Evolutionary conservation across 805 yeast species (phyloP), one percentile per base, ranked within the genome.

Genomic region (Monosporozyma aerobia): DNA sequence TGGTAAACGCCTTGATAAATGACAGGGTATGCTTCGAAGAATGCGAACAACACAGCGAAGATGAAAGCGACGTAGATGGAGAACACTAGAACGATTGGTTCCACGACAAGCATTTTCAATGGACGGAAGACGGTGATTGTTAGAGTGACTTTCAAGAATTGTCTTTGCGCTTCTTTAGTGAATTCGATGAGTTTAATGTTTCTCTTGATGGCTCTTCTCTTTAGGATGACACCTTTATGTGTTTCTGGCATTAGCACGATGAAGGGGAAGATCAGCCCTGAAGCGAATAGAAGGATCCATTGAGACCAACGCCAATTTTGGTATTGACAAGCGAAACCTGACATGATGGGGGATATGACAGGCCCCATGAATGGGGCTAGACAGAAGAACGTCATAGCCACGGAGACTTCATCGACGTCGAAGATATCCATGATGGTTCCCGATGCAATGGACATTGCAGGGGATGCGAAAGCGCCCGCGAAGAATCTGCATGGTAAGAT

Each of bases 391-490:
- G 86, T 79, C 82, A 86, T 79, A n/a, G 95, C 90, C 3, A 82
- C 59, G 14, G 89, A 85, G 63, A 82, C 69, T 63, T 81, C 80
- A 44, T 78, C 77, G 35, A 82, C 79, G 22, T 74, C 77, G 82
- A 90, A 89, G 48, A 88, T 69, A 69, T 89, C 96, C 51, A 83
- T 72, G 56, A 89, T 80, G 5, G 94, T 82, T 57, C 96, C 97
- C 51, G 90, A 89, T 11, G 89, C 92, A 57, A 87, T 80, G 9
- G 95, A 83, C 70, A 89, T 74, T 1, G 90, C 89, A 2, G 94
- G 95, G 1, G 90, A 82, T 1, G 94, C 88, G 48, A 83, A 76
- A 30, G 83, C 74, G 0, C 95, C 95, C 22, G 85, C 73, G 60
- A 89, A 79, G 62, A 86, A 85, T 59, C 96, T 71, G 46, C 87